Percentiles rank a stretch among this genome's conserved stretches.
Evolutionary conservation across 2,329 filamentous ascomycete species (phyloP).

Genomic region (Stenocarpella maydis): DNA sequence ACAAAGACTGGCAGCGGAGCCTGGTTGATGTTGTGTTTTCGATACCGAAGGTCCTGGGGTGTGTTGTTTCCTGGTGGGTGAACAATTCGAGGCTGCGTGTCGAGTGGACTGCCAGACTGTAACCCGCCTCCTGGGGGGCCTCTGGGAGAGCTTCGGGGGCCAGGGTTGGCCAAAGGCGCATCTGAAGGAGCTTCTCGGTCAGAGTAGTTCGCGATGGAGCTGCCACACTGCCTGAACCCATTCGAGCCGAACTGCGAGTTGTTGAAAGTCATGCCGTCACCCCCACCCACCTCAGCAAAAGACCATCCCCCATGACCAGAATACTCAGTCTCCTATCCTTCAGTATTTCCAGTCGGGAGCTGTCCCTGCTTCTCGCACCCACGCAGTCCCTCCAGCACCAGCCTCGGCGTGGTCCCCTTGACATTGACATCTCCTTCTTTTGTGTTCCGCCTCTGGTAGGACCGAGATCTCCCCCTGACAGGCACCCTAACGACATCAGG

Average conservation of each 20-base stretch:
- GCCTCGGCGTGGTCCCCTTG: not conserved
- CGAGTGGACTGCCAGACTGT: constrained; percentile 1
- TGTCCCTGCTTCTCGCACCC: constrained; percentile 1
- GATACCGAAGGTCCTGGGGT: constrained; percentile 36
- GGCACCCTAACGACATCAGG: constrained; percentile 30
- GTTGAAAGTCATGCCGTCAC: constrained; percentile 19
- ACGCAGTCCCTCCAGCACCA: not conserved
- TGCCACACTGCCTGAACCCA: constrained; percentile 31
- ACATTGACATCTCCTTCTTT: not conserved
- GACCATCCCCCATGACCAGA: constrained; percentile 26
- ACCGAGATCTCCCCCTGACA: constrained; percentile 7
- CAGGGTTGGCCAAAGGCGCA: not conserved
- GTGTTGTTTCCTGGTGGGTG: constrained; percentile 30
- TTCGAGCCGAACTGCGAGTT: not conserved
- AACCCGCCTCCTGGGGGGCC: not conserved
- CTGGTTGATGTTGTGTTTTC: constrained; percentile 25
- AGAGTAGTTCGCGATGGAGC: constrained; percentile 39
- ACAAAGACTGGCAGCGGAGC: constrained; percentile 39
- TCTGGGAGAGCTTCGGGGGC: not conserved
- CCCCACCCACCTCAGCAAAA: constrained; percentile 21
- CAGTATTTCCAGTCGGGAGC: constrained; percentile 31
- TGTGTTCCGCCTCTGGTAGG: not conserved
- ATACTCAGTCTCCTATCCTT: constrained; percentile 34
- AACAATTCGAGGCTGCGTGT: constrained; percentile 20
- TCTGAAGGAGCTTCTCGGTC: constrained; percentile 37